Evolutionary conservation across 805 yeast genomes (phyloP).

Genomic region (Metschnikowia picachoensis): DNA sequence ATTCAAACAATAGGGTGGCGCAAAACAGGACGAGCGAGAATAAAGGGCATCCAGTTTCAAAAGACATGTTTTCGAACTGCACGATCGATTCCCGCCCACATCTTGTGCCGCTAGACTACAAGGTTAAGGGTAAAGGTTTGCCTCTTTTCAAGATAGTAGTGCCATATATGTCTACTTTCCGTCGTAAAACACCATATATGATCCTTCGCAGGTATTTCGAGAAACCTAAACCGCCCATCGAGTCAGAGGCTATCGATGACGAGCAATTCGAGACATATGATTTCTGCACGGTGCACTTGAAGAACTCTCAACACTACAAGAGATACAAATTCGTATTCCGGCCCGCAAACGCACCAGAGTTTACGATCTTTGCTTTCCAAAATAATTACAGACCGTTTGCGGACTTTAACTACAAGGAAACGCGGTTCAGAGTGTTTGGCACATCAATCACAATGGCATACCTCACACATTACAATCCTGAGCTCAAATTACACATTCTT

Average conservation of each 20-base stretch:
- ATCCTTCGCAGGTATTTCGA: slow-evolving; percentile 31
- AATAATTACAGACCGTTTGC: slow-evolving; percentile 35
- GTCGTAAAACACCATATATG: slow-evolving; percentile 34
- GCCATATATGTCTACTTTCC: slow-evolving; percentile 35
- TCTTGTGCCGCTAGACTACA: slow-evolving; percentile 30
- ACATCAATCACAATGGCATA: slow-evolving; percentile 30
- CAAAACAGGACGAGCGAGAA: not conserved
- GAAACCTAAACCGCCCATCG: slow-evolving; percentile 22
- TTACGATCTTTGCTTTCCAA: slow-evolving; percentile 31
- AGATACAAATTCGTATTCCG: slow-evolving; percentile 29
- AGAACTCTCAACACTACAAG: slow-evolving; percentile 24
- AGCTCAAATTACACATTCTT: slow-evolving; percentile 30
- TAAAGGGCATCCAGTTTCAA: not conserved
- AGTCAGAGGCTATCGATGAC: slow-evolving; percentile 17
- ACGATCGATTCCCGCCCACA: slow-evolving; percentile 29
- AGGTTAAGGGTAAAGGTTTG: slow-evolving; percentile 31
- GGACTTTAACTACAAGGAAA: slow-evolving; percentile 34
- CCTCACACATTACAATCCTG: slow-evolving; percentile 29
- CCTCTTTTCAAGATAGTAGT: slow-evolving; percentile 34
- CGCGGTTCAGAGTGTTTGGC: slow-evolving; percentile 38
- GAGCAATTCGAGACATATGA: slow-evolving; percentile 30
- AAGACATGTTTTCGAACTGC: not conserved
- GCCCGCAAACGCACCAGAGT: slow-evolving; percentile 16
- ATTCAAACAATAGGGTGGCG: not conserved
- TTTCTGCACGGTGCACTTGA: slow-evolving; percentile 32